Evolutionary conservation across 106 monocot species (phyloP).

Genomic region (Acorus calamus): DNA sequence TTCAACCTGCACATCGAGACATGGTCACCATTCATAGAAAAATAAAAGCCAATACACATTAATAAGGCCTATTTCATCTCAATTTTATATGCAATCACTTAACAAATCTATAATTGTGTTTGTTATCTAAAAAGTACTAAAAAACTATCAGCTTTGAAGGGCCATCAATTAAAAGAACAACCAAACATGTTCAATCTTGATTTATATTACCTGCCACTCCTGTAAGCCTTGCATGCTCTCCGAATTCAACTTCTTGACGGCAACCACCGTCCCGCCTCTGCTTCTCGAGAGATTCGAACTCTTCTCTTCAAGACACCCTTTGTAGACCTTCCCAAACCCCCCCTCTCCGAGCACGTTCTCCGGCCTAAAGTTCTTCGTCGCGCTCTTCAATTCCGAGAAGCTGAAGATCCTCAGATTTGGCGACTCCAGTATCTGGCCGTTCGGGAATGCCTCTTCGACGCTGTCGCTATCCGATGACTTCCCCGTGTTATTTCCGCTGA

Average conservation of each 20-base stretch:
- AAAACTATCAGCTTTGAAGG: not conserved
- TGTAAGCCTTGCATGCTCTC: constrained; percentile 67
- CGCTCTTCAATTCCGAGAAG: constrained; percentile 45
- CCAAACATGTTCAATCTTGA: no score
- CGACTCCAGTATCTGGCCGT: constrained; percentile 36
- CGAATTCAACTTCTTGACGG: constrained; percentile 57
- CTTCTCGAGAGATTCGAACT: constrained; percentile 42
- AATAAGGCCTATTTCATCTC: no score
- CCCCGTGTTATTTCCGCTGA: not conserved
- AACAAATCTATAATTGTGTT: no score
- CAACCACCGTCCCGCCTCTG: constrained; percentile 40
- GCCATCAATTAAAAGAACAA: not conserved
- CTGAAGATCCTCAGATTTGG: constrained; percentile 54
- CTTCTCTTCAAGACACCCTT: constrained; percentile 71
- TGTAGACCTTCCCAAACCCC: constrained; percentile 73
- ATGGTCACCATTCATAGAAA: no score
- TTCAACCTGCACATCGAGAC: no score
- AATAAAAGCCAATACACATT: no score
- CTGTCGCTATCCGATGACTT: not conserved
- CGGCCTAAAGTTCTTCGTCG: constrained; percentile 57
- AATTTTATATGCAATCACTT: no score
- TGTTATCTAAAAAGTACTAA: not conserved
- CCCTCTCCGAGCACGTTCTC: constrained; percentile 60
- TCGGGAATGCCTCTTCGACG: constrained; percentile 2
- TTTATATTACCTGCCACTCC: constrained; percentile 61